Evolutionary conservation across 2,329 filamentous ascomycete genomes (phyloP), one percentile per base, ranked within the genome.

Genomic region (Shiraia bambusicola): DNA sequence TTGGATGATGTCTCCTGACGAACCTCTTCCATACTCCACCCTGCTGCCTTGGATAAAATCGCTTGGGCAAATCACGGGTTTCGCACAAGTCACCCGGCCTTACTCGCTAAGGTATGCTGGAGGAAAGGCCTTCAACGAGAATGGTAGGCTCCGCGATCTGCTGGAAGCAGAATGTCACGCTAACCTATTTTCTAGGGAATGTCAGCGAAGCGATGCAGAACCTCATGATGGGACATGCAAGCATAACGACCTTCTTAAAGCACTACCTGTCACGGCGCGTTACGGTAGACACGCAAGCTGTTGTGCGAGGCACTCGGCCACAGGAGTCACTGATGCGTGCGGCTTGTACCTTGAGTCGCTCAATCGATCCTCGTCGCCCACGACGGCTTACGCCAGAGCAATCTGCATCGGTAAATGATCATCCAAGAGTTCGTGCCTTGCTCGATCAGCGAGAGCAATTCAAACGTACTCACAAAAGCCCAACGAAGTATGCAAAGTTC

Each of bases 111-210:
- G 56, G 52, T 70, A 72, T 45, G 49, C 48, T 14, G 52, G 33
- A 52, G 61, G 61, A 11, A 71, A 71, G 43, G 63, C 54, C 4
- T 69, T 72, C 33, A 70, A 72, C 43, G 42, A 66, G 31, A 70
- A 65, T 42, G 22, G 61, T 72, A 52, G 61, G 65, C 62, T 38
- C 27, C 25, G 28, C 28, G 7, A 41, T 28, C n/a, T n/a, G n/a
- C 29, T 4, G 33, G 28, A 1, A 24, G 41, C 37, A 11, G 6
- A 37, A 34, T 12, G 14, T 25, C 31, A 30, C 14, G 28, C 33
- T 50, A 49, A 50, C 12, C 13, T 40, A 42, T 4, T 42, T n/a
- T n/a, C n/a, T 34, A 60, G 50, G 42, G 3, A 56, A 58, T 6
- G 47, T 66, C 24, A 66, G 61, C 39, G 50, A 66, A 42, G 50